phyloP scores from a whole-genome alignment of 1,284 basidiomycete genomes.

The Ustilago sp. region DNA sequence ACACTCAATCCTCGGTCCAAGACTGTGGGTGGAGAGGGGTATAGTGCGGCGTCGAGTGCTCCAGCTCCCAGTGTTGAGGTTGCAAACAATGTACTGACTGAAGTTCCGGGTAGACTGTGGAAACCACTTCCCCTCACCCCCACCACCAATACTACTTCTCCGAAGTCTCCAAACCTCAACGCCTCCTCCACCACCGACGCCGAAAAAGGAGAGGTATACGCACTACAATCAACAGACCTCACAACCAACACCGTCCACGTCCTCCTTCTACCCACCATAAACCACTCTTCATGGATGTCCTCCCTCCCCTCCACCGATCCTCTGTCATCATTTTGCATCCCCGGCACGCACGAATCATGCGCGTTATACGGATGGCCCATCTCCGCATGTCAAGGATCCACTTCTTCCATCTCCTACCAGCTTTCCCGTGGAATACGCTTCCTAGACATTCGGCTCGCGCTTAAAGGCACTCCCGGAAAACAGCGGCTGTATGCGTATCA shows the following conservation, averaged over 20 bases:
- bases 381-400: constrained; percentile 48
- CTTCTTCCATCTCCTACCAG: constrained; percentile 32
- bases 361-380: constrained; percentile 61
- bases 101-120: constrained; percentile 15
- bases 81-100: not conserved
- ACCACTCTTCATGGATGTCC: constrained; percentile 37
- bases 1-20: constrained; percentile 21
- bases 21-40: constrained; percentile 1
- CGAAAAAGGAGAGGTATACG: constrained; percentile 4
- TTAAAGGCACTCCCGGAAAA: constrained; percentile 32
- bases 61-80: not conserved
- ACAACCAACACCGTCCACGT: constrained; percentile 38
- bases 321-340: constrained; percentile 48
- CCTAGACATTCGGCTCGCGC: constrained; percentile 54
- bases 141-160: not conserved
- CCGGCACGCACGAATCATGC: constrained; percentile 59
- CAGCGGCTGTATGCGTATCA: constrained; percentile 57
- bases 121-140: constrained; percentile 18
- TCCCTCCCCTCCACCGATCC: constrained; percentile 28
- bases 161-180: constrained; percentile 9
- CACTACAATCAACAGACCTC: constrained; percentile 10
- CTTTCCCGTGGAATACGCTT: constrained; percentile 54
- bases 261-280: constrained; percentile 32
- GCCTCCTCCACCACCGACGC: not conserved
- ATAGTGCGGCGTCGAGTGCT: constrained; percentile 12